These are phyloP conservation scores for Puccinia triticina DNA, from an alignment of 1,284 basidiomycete species.

Conservation along the genomic window DNA sequence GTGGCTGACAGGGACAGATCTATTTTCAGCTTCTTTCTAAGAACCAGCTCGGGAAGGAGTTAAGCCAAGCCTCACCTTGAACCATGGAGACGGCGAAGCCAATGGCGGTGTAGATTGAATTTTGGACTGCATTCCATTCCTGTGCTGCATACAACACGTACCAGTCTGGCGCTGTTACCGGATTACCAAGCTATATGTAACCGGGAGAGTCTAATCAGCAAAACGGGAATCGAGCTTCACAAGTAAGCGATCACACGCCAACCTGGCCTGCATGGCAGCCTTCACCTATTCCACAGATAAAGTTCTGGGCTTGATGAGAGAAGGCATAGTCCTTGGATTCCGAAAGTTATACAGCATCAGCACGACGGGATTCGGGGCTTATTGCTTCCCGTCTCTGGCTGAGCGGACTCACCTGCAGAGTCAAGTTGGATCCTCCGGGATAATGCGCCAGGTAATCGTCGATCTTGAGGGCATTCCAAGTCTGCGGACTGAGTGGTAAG, in stretches of 20 bases:
- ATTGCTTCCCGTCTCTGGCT: background rate
- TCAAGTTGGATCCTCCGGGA: conserved; percentile 36
- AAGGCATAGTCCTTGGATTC: conserved; percentile 46
- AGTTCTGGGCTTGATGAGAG: conserved; percentile 48
- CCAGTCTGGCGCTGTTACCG: conserved; percentile 47
- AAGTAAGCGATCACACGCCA: background rate
- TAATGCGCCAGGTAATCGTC: conserved; percentile 44
- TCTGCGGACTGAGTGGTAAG: conserved; percentile 36
- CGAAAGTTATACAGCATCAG: background rate
- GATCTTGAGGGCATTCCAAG: conserved; percentile 37
- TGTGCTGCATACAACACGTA: conserved; percentile 49
- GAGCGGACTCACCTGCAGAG: conserved; percentile 35
- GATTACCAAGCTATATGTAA: conserved; percentile 48
- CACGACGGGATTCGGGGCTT: background rate
- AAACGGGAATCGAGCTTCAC: background rate
- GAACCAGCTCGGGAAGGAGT: background rate
- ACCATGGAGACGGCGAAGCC: conserved; percentile 52
- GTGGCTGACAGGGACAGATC: conserved; percentile 18
- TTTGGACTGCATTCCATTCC: conserved; percentile 51
- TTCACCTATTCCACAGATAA: conserved; percentile 51
- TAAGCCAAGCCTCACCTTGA: conserved; percentile 34
- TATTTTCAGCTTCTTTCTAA: background rate
- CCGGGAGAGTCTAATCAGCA: background rate
- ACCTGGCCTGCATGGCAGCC: conserved; percentile 46
- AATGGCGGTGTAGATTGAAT: conserved; percentile 50